Conservation (phyloP, 306 rosid species). For the Prunus mongolica region DNA sequence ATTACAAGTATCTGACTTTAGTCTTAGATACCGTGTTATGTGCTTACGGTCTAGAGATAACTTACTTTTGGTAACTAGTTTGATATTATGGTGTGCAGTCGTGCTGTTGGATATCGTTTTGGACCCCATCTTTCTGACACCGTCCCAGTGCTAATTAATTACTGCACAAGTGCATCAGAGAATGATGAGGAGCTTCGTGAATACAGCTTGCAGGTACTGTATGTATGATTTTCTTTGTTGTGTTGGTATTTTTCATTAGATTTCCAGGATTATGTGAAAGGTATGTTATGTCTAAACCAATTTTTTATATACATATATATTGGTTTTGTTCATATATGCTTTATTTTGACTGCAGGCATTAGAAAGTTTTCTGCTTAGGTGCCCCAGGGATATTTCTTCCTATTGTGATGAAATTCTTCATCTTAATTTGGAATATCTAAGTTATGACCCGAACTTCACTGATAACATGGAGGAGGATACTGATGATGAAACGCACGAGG, state of each 20-base stretch:
- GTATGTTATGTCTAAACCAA: neutral
- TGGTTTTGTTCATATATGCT: slow-evolving; percentile 16
- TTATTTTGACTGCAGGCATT: slow-evolving; percentile 58
- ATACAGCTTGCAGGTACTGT: slow-evolving; percentile 88
- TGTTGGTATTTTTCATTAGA: neutral
- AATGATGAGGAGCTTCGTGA: slow-evolving; percentile 99
- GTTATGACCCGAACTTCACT: slow-evolving; percentile 97
- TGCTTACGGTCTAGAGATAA: neutral
- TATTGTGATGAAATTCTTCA: slow-evolving; percentile 88
- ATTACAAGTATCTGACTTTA: neutral
- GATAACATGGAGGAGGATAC: slow-evolving; percentile 99
- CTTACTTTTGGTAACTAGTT: slow-evolving; percentile 17
- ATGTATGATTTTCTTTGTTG: slow-evolving; percentile 6
- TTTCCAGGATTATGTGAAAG: neutral
- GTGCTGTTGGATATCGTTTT: slow-evolving; percentile 97
- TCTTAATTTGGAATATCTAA: slow-evolving; percentile 78
- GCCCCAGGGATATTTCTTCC: slow-evolving; percentile 85
- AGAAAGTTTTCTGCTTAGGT: slow-evolving; percentile 93
- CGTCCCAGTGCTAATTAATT: slow-evolving; percentile 78
- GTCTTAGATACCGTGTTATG: neutral
- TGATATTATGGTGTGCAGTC: slow-evolving; percentile 48
- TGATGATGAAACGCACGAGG: slow-evolving; percentile 83
- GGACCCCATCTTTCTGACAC: slow-evolving; percentile 94
- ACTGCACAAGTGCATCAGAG: slow-evolving; percentile 86
- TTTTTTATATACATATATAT: neutral